Percentiles rank a stretch among this genome's conserved stretches.
Evolutionary conservation across 1,284 basidiomycete species (phyloP).

Genomic region (Cutaneotrichosporon cutaneum): DNA sequence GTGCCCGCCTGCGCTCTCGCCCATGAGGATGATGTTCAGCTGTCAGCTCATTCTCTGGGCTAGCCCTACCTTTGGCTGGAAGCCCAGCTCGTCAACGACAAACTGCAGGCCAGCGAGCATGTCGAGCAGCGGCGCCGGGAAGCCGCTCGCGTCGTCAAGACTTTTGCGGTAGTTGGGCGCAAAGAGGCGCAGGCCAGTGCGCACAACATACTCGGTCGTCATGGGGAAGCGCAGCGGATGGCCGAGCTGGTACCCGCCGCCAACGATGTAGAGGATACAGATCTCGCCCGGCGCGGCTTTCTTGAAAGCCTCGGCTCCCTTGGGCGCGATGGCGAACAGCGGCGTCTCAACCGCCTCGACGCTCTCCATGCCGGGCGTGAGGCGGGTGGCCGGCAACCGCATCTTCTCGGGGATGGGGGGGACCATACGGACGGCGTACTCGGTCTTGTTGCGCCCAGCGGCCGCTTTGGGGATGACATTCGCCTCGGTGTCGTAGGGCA

Average conservation of each 20-base stretch:
- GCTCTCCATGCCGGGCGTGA: constrained; percentile 1
- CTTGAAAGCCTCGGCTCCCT: constrained; percentile 17
- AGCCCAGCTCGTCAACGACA: constrained; percentile 18
- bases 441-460: constrained; percentile 5
- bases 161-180: constrained; percentile 23
- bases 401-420: constrained; percentile 10
- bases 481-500: constrained; percentile 9
- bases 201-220: not conserved
- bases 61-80: constrained; percentile 18
- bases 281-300: constrained; percentile 17
- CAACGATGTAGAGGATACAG: constrained; percentile 19
- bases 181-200: constrained; percentile 4
- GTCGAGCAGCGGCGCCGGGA: constrained; percentile 18
- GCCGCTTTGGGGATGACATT: constrained; percentile 7
- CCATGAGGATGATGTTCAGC: constrained; percentile 21
- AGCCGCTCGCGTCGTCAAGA: constrained; percentile 15
- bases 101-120: constrained; percentile 21
- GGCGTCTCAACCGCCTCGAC: constrained; percentile 11
- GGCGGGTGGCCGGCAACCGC: constrained; percentile 2
- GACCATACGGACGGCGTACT: constrained; percentile 13
- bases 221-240: constrained; percentile 6
- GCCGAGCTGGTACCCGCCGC: constrained; percentile 19
- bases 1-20: constrained; percentile 20
- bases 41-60: not conserved
- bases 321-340: constrained; percentile 20